Conservation (phyloP, 768 basidiomycete species). For the Boletellus sp. region DNA sequence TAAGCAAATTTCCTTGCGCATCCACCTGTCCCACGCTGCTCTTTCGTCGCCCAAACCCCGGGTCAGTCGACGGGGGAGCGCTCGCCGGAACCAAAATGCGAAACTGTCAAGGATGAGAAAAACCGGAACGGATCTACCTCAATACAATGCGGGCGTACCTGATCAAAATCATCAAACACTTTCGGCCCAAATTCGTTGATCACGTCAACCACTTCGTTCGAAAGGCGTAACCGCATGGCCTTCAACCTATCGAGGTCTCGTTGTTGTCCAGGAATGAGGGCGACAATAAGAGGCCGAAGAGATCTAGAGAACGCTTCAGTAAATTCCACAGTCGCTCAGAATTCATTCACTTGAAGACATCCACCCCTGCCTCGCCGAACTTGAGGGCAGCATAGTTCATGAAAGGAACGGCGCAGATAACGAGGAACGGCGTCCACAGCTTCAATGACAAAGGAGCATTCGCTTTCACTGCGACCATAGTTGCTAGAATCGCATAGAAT, state of each 20-base stretch:
- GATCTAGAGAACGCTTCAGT: slow-evolving; percentile 52
- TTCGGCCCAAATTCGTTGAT: slow-evolving; percentile 89
- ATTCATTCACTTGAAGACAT: slow-evolving; percentile 83
- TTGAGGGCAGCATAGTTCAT: slow-evolving; percentile 93
- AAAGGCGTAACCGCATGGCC: slow-evolving; percentile 64
- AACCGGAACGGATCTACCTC: background rate
- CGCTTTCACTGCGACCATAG: slow-evolving; percentile 64
- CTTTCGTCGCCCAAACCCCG: slow-evolving; percentile 77
- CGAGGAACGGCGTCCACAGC: slow-evolving; percentile 73
- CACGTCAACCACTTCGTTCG: slow-evolving; percentile 78
- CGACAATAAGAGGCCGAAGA: slow-evolving; percentile 81
- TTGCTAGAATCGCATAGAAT: slow-evolving; percentile 78
- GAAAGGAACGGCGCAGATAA: slow-evolving; percentile 72
- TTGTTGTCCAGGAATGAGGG: slow-evolving; percentile 86
- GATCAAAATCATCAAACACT: slow-evolving; percentile 82
- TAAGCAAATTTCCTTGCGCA: slow-evolving; percentile 78
- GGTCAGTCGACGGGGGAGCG: slow-evolving; percentile 74
- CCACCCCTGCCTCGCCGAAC: slow-evolving; percentile 97
- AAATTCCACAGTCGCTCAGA: background rate
- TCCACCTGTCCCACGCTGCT: slow-evolving; percentile 80
- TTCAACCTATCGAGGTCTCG: slow-evolving; percentile 73
- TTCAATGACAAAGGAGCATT: slow-evolving; percentile 59
- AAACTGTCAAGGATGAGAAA: slow-evolving; percentile 41
- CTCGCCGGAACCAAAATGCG: slow-evolving; percentile 79
- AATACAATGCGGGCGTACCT: slow-evolving; percentile 43